Base-by-base conservation (phyloP, 2,329 filamentous ascomycete species). In the Aspergillus sp. region DNA sequence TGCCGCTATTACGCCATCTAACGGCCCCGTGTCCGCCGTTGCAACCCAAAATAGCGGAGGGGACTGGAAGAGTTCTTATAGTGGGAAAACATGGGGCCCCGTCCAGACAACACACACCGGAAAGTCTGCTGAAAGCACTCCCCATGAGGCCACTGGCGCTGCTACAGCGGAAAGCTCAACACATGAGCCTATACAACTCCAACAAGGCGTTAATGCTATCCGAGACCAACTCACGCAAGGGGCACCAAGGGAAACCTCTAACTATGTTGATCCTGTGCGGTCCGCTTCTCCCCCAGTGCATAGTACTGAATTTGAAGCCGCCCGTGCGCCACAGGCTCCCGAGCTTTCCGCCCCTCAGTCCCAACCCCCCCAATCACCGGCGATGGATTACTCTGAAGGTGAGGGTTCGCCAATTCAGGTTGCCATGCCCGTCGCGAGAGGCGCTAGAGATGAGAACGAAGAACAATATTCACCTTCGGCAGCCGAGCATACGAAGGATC, bases 51-150 rank as follows among this genome's bases (percentile, higher is more conserved):
- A 83, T 69, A 96, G 89, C 68, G 91, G 89, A 60, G 82, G 81
- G 34, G 87, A 91, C 59, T 97, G 93, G 93, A 92, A 93, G 82
- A 96, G 92, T 74, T 89, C 91, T 17, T 97, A 97, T 72, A 80
- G 81, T 48, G 93, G 93, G 60, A 98, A 96, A 80, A 88, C 85
- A 34, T 98, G 93, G 93, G 91, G 86, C 24, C 79, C 92, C 3
- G 91, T 97, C 30, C 86, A 92, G 67, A 91, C 89, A 11, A 85
- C 84, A 9, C 82, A 84, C 55, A 93, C 87, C 53, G 88, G 88
- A 17, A 87, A 87, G 55, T 86, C 85, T 57, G 79, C 75, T 9
- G 68, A 70, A 26, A 82, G 80, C 63, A 69, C 80, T 42, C 78
- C 78, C 43, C 80, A 85, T 58, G 86, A 93, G 68, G 81, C 83